Evolutionary conservation across 2,329 filamentous ascomycete species (phyloP), one percentile per base, ranked within the genome.

Genomic region (Sporothrix sp.): DNA sequence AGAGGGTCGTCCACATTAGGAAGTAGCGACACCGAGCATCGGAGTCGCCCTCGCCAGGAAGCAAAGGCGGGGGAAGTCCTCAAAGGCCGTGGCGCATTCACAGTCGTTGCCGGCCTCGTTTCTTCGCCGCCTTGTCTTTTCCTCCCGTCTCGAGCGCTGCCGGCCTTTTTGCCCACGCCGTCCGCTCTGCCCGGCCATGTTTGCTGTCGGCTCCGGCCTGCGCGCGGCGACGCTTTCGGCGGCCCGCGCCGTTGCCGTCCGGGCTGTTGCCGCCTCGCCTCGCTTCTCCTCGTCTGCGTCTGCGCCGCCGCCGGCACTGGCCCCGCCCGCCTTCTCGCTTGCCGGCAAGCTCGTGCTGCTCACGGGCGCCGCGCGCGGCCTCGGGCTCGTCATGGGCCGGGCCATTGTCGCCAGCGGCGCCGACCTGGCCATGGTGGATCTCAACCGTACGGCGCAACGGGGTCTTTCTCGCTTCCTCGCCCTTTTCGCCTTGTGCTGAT

Each of bases 371-470:
- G 91, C 91, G 23, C 77, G 90, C 63, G 91, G 91, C 7, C 69
- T 97, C 52, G 91, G 91, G 35, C 72, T 96, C 54, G 89, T 94
- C 59, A 96, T 97, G 85, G 86, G 85, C 47, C 89, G 95, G 71
- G 89, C 86, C 42, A 79, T 95, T 67, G 85, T 95, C 48, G 83
- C 87, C 48, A 93, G 86, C 49, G 91, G 91, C 48, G 86, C 87
- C 9, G 84, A 95, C 65, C 75, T 96, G 55, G 91, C 91, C 37
- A 86, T 97, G 66, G 88, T 96, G 36, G 91, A 97, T 66, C 73
- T 96, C 71, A 95, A 97, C 70, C 85, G 87, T 91, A 68, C 10
- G 45, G 8, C 25, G 10, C 6, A 5, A 5, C 25, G 25, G 5
- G 25, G 5, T 28, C 5, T 10, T 28, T 28, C 5, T 10, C 25